These are phyloP conservation scores for Hsuehochloa calcarea DNA, from an alignment of 176 grass and related monocot genomes.

Conservation along the genomic window DNA sequence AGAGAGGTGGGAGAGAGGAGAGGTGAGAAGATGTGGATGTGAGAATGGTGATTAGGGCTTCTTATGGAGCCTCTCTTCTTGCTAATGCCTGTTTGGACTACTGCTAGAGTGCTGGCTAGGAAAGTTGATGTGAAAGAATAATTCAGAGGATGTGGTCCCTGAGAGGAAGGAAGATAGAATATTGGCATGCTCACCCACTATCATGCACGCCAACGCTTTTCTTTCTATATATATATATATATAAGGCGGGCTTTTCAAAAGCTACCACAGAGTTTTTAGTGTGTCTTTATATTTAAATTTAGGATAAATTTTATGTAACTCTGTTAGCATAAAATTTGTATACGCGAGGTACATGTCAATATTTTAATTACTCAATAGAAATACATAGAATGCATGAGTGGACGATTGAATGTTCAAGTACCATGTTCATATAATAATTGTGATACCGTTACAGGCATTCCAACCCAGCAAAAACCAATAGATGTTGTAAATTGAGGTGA, in stretches of 20 bases:
- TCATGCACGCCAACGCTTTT: not conserved
- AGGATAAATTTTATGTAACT: not conserved
- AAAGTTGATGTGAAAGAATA: slow-evolving; percentile 30
- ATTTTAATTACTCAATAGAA: not conserved
- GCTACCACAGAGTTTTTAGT: not conserved
- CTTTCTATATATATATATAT: too few species aligned
- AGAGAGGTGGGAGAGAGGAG: not conserved
- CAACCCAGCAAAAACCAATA: not conserved
- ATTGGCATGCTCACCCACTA: not conserved
- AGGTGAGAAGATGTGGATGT: not conserved
- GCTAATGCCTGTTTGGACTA: slow-evolving; percentile 5
- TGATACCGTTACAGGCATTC: not conserved
- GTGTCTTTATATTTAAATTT: not conserved
- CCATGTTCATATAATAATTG: not conserved
- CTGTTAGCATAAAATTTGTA: not conserved
- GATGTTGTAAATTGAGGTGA: not conserved
- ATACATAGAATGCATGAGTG: not conserved
- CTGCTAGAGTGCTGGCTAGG: not conserved
- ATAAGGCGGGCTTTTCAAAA: not conserved
- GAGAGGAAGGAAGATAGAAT: not conserved
- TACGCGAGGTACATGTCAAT: not conserved
- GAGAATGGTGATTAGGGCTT: slow-evolving; percentile 15
- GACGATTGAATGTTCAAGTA: not conserved
- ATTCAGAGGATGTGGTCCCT: not conserved
- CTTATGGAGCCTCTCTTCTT: not conserved